phyloP scores from a whole-genome alignment of 2,329 filamentous ascomycete genomes.

The Ramichloridium luteum region DNA sequence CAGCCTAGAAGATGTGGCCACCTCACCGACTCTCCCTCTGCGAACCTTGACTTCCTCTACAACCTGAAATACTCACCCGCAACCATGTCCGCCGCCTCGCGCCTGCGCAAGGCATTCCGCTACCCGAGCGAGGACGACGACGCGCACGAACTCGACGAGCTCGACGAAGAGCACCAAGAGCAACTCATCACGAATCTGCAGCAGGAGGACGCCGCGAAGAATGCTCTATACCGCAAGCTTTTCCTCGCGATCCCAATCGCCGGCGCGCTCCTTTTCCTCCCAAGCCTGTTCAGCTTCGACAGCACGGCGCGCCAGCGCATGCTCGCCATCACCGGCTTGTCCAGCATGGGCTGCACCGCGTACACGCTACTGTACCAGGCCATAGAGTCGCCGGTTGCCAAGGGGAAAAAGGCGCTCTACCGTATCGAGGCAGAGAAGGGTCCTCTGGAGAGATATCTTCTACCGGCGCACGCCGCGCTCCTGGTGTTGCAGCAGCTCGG shows the following conservation, averaged over 20 bases:
- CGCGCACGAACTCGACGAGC: slow-evolving; percentile 41
- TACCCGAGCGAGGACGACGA: slow-evolving; percentile 55
- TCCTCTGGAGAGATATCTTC: slow-evolving; percentile 48
- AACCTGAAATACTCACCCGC: not conserved
- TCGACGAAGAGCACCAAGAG: slow-evolving; percentile 68
- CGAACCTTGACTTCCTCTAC: too few species aligned
- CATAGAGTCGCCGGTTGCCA: slow-evolving; percentile 35
- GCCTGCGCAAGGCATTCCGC: slow-evolving; percentile 64
- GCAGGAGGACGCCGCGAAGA: slow-evolving; percentile 37
- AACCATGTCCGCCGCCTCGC: slow-evolving; percentile 40
- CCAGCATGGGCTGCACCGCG: slow-evolving; percentile 49
- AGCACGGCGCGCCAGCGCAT: slow-evolving; percentile 28
- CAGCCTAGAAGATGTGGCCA: too few species aligned
- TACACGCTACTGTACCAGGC: slow-evolving; percentile 42
- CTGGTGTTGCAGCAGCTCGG: slow-evolving; percentile 39
- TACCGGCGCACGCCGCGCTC: slow-evolving; percentile 49
- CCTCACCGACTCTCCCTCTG: too few species aligned
- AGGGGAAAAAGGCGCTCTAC: slow-evolving; percentile 21
- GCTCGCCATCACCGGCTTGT: slow-evolving; percentile 46
- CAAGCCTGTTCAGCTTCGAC: slow-evolving; percentile 31
- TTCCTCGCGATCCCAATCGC: slow-evolving; percentile 51
- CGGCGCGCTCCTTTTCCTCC: slow-evolving; percentile 44
- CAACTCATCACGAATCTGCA: slow-evolving; percentile 45
- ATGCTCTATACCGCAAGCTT: slow-evolving; percentile 24
- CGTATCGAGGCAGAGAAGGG: slow-evolving; percentile 18